Base-by-base conservation (phyloP, 257 asterid species). In the Asclepias syriaca region DNA sequence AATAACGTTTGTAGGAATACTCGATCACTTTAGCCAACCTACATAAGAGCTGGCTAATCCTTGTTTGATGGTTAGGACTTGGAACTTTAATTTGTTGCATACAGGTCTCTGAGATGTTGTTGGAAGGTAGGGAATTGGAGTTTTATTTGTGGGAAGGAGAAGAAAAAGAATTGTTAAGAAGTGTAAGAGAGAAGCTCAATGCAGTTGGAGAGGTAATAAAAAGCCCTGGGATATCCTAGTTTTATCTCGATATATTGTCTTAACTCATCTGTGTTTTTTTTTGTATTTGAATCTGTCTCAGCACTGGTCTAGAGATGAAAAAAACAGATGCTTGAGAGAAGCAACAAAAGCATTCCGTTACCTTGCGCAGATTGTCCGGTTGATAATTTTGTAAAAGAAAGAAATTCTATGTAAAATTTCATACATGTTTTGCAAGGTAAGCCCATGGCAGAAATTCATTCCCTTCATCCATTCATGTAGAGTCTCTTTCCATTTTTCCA, bases 231-330 rank as follows among this genome's bases (percentile, higher is more conserved):
- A 65, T n/a, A 22, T 8, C 50, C n/a, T 39, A 5, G 21, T 19
- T 5, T 29, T 39, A 39, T 40, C 43, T 32, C 19, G 69, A 79
- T 48, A 59, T 72, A 21, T 69, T 40, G 66, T 65, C 56, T 70
- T 70, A 68, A 55, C 57, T 5, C 51, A 11, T 21, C 11, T 65
- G 16, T 37, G 27, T 24, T 24, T 49, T 65, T 32, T 50, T 16
- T 22, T 49, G 43, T 78, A n/a, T 56, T 22, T 24, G 32, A 48
- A 65, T 73, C 8, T 70, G 24, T 74, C 83, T 75, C 87, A 94
- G 97, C 96, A 91, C 75, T 94, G 98, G 98, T 65, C 95, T 24
- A 86, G 98, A 83, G 88, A 88, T 56, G 93, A 81, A 83, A 94
- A 85, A 71, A 94, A 86, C 72, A 91, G 76, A 82, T 91, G 97